Percentiles rank a stretch among this genome's conserved stretches.
These are phyloP conservation scores for Aaosphaeria arxii DNA, from an alignment of 2,329 filamentous ascomycete genomes.

Conservation along the genomic window DNA sequence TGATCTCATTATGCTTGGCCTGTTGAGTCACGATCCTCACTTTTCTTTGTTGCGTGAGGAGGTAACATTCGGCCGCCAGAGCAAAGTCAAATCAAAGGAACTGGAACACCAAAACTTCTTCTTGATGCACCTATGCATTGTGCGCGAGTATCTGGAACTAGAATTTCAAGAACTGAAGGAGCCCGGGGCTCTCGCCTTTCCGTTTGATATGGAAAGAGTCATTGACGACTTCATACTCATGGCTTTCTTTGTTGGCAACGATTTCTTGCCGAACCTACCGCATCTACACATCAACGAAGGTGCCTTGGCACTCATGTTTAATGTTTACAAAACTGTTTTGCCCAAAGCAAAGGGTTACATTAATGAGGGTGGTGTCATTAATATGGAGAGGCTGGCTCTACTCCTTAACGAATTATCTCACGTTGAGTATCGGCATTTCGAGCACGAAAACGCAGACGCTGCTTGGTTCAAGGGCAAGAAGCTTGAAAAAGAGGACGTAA, in stretches of 20 bases:
- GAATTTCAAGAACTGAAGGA: conserved; percentile 92
- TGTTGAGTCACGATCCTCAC: conserved; percentile 96
- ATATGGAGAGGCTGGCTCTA: conserved; percentile 72
- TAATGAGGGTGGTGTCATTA: conserved; percentile 91
- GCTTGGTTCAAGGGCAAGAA: conserved; percentile 91
- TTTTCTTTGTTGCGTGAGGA: conserved; percentile 97
- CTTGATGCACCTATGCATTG: conserved; percentile 93
- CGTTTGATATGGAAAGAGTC: conserved; percentile 90
- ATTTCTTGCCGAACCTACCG: conserved; percentile 95
- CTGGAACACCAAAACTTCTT: conserved; percentile 99
- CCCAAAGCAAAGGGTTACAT: conserved; percentile 90
- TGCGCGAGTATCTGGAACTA: conserved; percentile 92
- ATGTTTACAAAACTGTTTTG: conserved; percentile 87
- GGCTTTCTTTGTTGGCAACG: conserved; percentile 99
- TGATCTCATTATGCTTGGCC: conserved; percentile 96
- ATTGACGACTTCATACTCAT: conserved; percentile 99
- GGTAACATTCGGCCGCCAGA: conserved; percentile 90
- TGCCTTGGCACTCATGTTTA: conserved; percentile 94
- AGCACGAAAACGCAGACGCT: conserved; percentile 82
- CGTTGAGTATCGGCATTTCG: conserved; percentile 90
- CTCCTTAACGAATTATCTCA: conserved; percentile 82
- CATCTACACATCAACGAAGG: conserved; percentile 98
- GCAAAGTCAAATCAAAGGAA: conserved; percentile 88
- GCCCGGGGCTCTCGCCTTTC: conserved; percentile 67
- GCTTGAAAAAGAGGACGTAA: conserved; percentile 65